phyloP scores from a whole-genome alignment of 2,329 filamentous ascomycete genomes.

The Verticillium klebahnii region DNA sequence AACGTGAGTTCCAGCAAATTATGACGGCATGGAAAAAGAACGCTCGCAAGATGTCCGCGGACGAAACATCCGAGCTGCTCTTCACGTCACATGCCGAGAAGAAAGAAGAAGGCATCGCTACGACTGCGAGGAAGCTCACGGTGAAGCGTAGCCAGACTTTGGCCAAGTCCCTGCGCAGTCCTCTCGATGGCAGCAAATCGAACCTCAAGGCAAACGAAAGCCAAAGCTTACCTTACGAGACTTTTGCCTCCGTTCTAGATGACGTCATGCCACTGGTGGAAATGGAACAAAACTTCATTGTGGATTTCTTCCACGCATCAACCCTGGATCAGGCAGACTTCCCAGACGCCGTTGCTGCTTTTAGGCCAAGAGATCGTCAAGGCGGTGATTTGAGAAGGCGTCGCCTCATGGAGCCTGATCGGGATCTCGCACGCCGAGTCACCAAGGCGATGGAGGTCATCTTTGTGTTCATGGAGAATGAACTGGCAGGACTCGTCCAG shows the following conservation, averaged over 20 bases:
- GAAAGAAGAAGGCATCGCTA: constrained; percentile 72
- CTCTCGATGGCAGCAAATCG: constrained; percentile 54
- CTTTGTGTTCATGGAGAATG: constrained; percentile 74
- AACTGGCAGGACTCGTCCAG: constrained; percentile 74
- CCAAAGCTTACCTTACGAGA: constrained; percentile 70
- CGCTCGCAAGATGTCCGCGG: constrained; percentile 67
- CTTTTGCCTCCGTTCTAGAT: constrained; percentile 74
- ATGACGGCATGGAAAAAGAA: constrained; percentile 75
- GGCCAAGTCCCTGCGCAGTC: constrained; percentile 66
- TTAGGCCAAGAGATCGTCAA: constrained; percentile 61
- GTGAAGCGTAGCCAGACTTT: constrained; percentile 91
- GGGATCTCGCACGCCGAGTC: constrained; percentile 77
- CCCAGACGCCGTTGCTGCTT: constrained; percentile 67
- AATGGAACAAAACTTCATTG: constrained; percentile 93
- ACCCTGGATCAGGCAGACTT: constrained; percentile 80
- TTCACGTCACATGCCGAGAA: constrained; percentile 83
- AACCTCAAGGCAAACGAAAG: constrained; percentile 55
- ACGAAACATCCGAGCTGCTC: constrained; percentile 71
- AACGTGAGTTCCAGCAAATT: constrained; percentile 75
- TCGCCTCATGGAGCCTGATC: constrained; percentile 82
- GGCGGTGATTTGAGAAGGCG: constrained; percentile 69
- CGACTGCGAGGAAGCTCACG: constrained; percentile 81
- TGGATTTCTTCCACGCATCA: constrained; percentile 96
- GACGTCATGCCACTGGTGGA: constrained; percentile 79
- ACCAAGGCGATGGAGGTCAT: constrained; percentile 86